A percentile compares a stretch with the other conserved stretches of the same genome.
Evolutionary conservation across 2,329 filamentous ascomycete species (phyloP).

Genomic region (Fusarium sp.): DNA sequence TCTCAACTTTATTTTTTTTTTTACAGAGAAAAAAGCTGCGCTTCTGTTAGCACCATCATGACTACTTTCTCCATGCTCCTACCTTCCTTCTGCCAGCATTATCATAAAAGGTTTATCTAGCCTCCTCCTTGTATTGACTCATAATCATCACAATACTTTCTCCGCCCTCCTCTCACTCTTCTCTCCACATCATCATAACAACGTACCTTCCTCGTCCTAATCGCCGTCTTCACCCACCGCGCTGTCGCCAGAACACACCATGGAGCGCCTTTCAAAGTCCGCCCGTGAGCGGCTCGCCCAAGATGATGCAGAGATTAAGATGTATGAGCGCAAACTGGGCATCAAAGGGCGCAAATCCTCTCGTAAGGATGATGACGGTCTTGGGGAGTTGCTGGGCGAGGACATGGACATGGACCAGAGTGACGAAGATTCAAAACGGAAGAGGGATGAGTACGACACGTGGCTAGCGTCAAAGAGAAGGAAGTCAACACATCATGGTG

Average conservation of each 20-base stretch:
- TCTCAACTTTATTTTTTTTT: not conserved
- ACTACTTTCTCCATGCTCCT: not conserved
- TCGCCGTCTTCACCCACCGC: not conserved
- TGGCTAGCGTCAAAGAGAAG: slow-evolving; percentile 71
- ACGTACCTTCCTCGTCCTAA: not conserved
- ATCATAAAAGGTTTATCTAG: not conserved
- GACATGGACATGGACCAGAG: slow-evolving; percentile 60
- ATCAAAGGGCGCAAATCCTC: slow-evolving; percentile 80
- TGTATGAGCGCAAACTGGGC: slow-evolving; percentile 88
- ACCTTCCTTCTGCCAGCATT: not conserved
- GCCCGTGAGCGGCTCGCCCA: slow-evolving; percentile 72
- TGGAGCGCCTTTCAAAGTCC: slow-evolving; percentile 29
- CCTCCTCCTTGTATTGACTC: not conserved
- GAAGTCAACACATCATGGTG: slow-evolving; percentile 53
- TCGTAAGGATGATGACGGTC: slow-evolving; percentile 80
- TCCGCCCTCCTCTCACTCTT: not conserved
- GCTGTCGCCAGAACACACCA: not conserved
- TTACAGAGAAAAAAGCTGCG: not conserved
- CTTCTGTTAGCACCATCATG: not conserved
- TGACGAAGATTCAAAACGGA: slow-evolving; percentile 70
- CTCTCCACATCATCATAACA: not conserved
- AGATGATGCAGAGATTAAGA: slow-evolving; percentile 90
- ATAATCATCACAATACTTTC: not conserved
- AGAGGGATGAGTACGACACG: slow-evolving; percentile 67
- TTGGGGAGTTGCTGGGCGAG: slow-evolving; percentile 82